Conservation (phyloP, 148 eudicot species). For the Pouteria glomerata region DNA sequence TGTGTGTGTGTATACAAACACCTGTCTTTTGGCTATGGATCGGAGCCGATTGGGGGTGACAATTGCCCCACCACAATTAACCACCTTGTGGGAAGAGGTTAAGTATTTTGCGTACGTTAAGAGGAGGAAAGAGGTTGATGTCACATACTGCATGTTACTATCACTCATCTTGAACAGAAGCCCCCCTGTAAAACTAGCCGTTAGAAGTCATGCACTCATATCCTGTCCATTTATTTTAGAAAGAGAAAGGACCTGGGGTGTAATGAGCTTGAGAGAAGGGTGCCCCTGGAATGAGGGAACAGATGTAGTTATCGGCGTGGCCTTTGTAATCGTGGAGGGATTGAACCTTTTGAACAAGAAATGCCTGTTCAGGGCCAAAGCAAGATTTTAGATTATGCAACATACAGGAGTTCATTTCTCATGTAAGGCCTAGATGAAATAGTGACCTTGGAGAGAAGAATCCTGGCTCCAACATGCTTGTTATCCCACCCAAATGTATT, state of each 20-base stretch:
- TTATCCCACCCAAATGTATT: conserved; percentile 87
- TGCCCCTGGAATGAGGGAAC: conserved; percentile 71
- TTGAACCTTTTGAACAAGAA: conserved; percentile 62
- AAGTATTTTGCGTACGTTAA: conserved; percentile 75
- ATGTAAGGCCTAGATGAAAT: too few species aligned
- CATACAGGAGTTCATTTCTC: too few species aligned
- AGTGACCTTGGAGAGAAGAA: conserved; percentile 72
- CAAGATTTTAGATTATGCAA: too few species aligned
- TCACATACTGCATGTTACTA: conserved; percentile 75
- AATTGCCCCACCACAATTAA: conserved; percentile 52
- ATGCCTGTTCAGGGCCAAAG: conserved; percentile 31
- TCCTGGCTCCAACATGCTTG: conserved; percentile 82
- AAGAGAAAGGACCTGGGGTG: conserved; percentile 52
- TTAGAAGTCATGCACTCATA: neutral
- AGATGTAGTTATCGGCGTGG: conserved; percentile 70
- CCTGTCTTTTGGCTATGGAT: conserved; percentile 72
- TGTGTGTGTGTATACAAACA: too few species aligned
- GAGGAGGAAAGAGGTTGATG: conserved; percentile 75
- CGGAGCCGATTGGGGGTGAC: conserved; percentile 47
- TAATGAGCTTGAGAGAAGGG: conserved; percentile 59
- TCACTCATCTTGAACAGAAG: conserved; percentile 69
- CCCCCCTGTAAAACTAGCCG: conserved; percentile 41
- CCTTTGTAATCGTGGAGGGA: conserved; percentile 58
- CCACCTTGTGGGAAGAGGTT: conserved; percentile 46
- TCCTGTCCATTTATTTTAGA: neutral